Conservation (phyloP, 179 eudicot species). For the Monotropa hypopitys region DNA sequence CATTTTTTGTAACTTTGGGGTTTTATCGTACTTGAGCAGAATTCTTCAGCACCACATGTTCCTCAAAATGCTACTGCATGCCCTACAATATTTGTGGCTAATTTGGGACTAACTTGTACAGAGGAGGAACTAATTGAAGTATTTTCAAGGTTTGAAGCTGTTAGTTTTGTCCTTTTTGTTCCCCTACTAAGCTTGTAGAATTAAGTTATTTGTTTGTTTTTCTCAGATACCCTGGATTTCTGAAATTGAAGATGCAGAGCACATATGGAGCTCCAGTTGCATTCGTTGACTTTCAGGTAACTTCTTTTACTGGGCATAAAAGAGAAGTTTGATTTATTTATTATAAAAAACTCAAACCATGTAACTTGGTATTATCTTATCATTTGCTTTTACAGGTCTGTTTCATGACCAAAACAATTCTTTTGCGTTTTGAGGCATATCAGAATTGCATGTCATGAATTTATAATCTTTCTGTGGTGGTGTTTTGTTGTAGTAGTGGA, state of each 20-base stretch:
- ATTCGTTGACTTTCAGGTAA: slow-evolving; percentile 92
- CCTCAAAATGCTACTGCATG: slow-evolving; percentile 53
- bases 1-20: not conserved
- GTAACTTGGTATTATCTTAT: not conserved
- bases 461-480: not conserved
- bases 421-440: not conserved
- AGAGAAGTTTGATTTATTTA: too few relatives aligned
- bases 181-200: not conserved
- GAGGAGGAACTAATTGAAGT: slow-evolving; percentile 74
- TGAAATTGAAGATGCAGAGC: slow-evolving; percentile 80
- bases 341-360: not conserved
- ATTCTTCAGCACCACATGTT: slow-evolving; percentile 23
- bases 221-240: slow-evolving; percentile 68
- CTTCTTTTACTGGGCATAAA: not conserved
- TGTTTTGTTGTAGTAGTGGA: not conserved
- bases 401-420: not conserved
- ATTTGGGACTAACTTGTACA: slow-evolving; percentile 51
- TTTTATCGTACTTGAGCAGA: slow-evolving; percentile 17
- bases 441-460: not conserved
- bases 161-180: not conserved
- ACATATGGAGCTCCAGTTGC: slow-evolving; percentile 82
- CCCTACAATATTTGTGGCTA: slow-evolving; percentile 82
- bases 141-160: slow-evolving; percentile 26
- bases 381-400: not conserved
- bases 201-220: not conserved